Percentiles rank a stretch among this genome's conserved stretches.
Evolutionary conservation across 805 yeast species (phyloP).

Genomic region (Monosporozyma yasuniensis): DNA sequence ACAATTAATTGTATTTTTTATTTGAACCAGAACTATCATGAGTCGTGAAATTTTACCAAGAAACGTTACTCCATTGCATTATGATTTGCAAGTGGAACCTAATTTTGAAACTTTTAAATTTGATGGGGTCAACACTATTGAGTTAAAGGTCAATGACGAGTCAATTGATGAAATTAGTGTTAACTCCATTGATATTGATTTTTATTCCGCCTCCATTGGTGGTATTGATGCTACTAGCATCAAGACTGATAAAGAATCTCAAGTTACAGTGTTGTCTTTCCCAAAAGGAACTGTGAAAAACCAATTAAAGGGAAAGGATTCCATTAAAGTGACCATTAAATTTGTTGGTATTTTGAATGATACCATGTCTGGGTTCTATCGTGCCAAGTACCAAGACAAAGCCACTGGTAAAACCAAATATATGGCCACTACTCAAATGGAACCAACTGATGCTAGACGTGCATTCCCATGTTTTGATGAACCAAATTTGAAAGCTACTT

Average conservation of each 20-base stretch:
- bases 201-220: slow-evolving; percentile 39
- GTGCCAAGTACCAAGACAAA: slow-evolving; percentile 50
- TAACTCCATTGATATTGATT: slow-evolving; percentile 58
- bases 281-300: slow-evolving; percentile 32
- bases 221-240: slow-evolving; percentile 36
- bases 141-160: slow-evolving; percentile 42
- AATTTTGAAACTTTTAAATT: slow-evolving; percentile 49
- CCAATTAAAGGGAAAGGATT: slow-evolving; percentile 21
- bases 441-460: slow-evolving; percentile 77
- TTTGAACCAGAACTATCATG: slow-evolving; percentile 12
- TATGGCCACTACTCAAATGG: slow-evolving; percentile 79
- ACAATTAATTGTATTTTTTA: slow-evolving; percentile 8
- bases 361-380: slow-evolving; percentile 77
- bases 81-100: slow-evolving; percentile 60
- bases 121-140: slow-evolving; percentile 46
- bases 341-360: slow-evolving; percentile 61
- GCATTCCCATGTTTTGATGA: slow-evolving; percentile 86
- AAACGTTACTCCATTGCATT: slow-evolving; percentile 64
- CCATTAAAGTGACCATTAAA: slow-evolving; percentile 39
- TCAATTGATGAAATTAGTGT: slow-evolving; percentile 39
- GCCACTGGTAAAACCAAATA: slow-evolving; percentile 56
- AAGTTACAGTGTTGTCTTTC: slow-evolving; percentile 55
- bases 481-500: slow-evolving; percentile 70
- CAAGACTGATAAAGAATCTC: slow-evolving; percentile 43
- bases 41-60: slow-evolving; percentile 46